Evolutionary conservation across 495 filamentous ascomycete species (phyloP).

Genomic region (Aspergillus mulundensis): DNA sequence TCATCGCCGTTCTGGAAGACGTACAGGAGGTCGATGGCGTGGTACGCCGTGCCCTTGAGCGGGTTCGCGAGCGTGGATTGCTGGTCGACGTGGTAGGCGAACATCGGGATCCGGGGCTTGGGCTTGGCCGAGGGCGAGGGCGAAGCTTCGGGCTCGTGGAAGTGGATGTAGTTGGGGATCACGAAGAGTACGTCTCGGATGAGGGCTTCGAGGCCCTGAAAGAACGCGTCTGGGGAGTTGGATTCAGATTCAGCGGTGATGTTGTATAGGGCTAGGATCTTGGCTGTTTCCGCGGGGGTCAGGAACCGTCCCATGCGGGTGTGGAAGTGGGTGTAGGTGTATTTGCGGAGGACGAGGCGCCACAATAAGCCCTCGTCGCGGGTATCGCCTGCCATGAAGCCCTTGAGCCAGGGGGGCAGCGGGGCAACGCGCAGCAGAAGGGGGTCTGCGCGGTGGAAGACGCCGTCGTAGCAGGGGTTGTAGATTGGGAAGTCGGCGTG

Average conservation of each 20-base stretch:
- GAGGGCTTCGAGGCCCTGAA: conserved; percentile 27
- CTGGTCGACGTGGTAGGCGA: conserved; percentile 29
- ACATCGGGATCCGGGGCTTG: neutral
- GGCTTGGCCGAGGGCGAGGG: neutral
- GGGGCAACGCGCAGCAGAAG: conserved; percentile 19
- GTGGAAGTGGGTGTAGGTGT: conserved; percentile 18
- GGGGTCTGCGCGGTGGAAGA: conserved; percentile 26
- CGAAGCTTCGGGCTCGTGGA: too few species aligned
- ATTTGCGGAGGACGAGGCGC: conserved; percentile 25
- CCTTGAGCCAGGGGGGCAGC: conserved; percentile 24
- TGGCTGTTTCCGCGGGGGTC: conserved; percentile 13
- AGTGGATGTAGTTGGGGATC: conserved; percentile 28
- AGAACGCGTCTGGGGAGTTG: conserved; percentile 4
- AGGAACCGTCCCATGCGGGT: conserved; percentile 14
- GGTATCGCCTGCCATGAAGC: conserved; percentile 28
- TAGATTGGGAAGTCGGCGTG: conserved; percentile 24
- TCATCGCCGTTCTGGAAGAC: conserved; percentile 29
- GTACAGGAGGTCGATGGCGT: conserved; percentile 31
- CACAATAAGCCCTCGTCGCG: conserved; percentile 35
- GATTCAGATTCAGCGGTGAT: too few species aligned
- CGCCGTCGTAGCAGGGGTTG: conserved; percentile 29
- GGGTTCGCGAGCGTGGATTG: conserved; percentile 25
- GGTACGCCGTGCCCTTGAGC: conserved; percentile 29
- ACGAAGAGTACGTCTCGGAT: conserved; percentile 31
- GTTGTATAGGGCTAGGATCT: conserved; percentile 21